These are phyloP conservation scores for Penicillium vulpinum DNA, from an alignment of 2,329 filamentous ascomycete genomes.

Conservation along the genomic window DNA sequence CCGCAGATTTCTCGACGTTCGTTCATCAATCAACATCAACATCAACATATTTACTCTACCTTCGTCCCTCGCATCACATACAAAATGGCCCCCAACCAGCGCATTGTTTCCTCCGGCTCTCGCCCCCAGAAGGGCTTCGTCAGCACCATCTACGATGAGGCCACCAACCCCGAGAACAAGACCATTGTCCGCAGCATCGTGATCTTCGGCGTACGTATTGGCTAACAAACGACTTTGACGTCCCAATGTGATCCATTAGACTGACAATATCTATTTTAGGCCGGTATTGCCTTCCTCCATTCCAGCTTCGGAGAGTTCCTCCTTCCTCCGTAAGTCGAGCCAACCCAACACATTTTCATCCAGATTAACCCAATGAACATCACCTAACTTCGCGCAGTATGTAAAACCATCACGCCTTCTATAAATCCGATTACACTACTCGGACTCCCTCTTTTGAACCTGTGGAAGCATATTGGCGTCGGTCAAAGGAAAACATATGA, in stretches of 20 bases:
- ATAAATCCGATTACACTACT: slow-evolving; percentile 7
- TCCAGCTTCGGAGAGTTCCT: slow-evolving; percentile 68
- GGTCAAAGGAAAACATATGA: slow-evolving; percentile 13
- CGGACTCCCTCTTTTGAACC: slow-evolving; percentile 13
- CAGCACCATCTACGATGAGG: slow-evolving; percentile 59
- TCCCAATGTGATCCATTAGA: slow-evolving; percentile 2
- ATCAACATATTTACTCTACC: slow-evolving; percentile 3
- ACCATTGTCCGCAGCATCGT: slow-evolving; percentile 67
- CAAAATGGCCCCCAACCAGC: slow-evolving; percentile 65
- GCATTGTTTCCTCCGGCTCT: slow-evolving; percentile 54
- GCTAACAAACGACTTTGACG: not conserved
- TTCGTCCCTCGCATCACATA: slow-evolving; percentile 4
- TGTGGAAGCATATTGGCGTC: slow-evolving; percentile 22
- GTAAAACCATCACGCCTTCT: slow-evolving; percentile 16
- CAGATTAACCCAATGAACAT: not conserved
- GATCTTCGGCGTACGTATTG: slow-evolving; percentile 64
- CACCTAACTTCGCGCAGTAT: slow-evolving; percentile 13
- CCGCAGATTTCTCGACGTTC: slow-evolving; percentile 37
- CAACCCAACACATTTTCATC: slow-evolving; percentile 22
- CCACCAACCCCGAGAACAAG: slow-evolving; percentile 68
- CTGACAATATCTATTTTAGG: slow-evolving; percentile 45
- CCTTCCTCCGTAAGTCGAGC: slow-evolving; percentile 57
- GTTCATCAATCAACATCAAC: slow-evolving; percentile 8
- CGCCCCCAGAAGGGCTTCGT: slow-evolving; percentile 53
- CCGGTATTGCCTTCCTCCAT: slow-evolving; percentile 65